A percentile compares a stretch with the other conserved stretches of the same genome.
Conservation (phyloP, 192 early-diverging fungal species). For the Podila clonocystis region DNA sequence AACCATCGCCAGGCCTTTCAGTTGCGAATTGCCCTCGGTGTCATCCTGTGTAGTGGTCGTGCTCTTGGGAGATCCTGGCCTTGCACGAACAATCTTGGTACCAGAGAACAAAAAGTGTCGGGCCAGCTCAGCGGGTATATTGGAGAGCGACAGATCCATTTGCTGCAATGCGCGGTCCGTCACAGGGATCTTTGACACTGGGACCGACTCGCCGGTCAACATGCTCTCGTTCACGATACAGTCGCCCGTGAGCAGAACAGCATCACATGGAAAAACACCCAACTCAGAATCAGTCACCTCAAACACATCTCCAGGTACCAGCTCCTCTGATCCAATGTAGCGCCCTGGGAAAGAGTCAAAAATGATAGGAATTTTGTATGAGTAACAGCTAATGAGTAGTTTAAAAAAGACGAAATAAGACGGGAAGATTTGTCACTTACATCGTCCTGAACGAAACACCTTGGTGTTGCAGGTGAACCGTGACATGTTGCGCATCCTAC, state of each 20-base stretch:
- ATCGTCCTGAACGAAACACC: constrained; percentile 72
- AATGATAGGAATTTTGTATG: constrained; percentile 22
- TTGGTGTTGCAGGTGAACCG: constrained; percentile 84
- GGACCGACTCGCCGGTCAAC: constrained; percentile 97
- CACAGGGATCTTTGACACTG: constrained; percentile 91
- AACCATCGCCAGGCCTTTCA: constrained; percentile 79
- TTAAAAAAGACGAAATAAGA: constrained; percentile 50
- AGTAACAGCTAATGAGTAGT: constrained; percentile 13
- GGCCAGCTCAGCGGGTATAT: constrained; percentile 78
- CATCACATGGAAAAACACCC: constrained; percentile 88
- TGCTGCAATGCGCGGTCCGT: constrained; percentile 66
- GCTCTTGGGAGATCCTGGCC: constrained; percentile 47
- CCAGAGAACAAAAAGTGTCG: constrained; percentile 93
- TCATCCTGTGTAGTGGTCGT: constrained; percentile 45
- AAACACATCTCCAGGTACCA: constrained; percentile 96
- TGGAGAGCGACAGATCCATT: constrained; percentile 76
- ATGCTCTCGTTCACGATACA: constrained; percentile 99
- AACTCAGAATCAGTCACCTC: constrained; percentile 75
- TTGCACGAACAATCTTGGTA: constrained; percentile 90
- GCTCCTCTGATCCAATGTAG: constrained; percentile 71
- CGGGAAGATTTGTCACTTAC: constrained; percentile 44
- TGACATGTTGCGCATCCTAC: constrained; percentile 85
- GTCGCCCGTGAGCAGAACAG: constrained; percentile 90
- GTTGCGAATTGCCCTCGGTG: constrained; percentile 41
- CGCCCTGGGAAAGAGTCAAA: constrained; percentile 27